Evolutionary conservation across 176 grass and related monocot species (phyloP).

Genomic region (Olyra latifolia): DNA sequence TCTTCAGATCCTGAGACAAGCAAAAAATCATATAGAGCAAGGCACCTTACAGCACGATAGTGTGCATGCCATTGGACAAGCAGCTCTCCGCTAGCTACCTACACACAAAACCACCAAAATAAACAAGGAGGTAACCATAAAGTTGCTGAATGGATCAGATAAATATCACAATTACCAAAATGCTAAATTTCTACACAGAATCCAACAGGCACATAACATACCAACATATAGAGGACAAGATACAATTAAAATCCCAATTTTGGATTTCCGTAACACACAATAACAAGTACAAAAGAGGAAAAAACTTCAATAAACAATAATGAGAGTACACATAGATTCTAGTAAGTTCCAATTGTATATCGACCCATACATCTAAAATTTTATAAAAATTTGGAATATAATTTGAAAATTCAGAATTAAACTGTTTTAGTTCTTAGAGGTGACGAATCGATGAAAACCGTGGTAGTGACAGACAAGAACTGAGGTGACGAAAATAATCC

Average conservation of each 20-base stretch:
- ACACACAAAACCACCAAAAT: constrained; percentile 8
- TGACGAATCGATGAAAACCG: no score
- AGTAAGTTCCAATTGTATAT: not conserved
- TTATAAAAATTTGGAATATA: no score
- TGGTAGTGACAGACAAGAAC: no score
- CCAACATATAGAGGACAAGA: not conserved
- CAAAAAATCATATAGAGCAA: constrained; percentile 65
- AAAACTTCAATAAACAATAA: no score
- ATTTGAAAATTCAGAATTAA: not conserved
- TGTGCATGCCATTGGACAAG: constrained; percentile 81
- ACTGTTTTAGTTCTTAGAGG: not conserved
- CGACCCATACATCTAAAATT: no score
- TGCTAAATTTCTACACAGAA: not conserved
- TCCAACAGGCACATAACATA: not conserved
- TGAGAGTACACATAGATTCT: no score
- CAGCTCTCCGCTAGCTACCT: constrained; percentile 81
- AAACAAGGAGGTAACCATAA: not conserved
- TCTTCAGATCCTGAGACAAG: constrained; percentile 79
- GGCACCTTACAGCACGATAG: constrained; percentile 80
- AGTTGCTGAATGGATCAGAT: not conserved
- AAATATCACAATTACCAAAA: not conserved
- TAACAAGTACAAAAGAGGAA: no score
- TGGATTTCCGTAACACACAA: no score
- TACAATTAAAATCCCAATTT: not conserved
- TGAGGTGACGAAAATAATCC: no score